Conservation (phyloP, 208 protist species). For the Entamoeba moshkovskii region DNA sequence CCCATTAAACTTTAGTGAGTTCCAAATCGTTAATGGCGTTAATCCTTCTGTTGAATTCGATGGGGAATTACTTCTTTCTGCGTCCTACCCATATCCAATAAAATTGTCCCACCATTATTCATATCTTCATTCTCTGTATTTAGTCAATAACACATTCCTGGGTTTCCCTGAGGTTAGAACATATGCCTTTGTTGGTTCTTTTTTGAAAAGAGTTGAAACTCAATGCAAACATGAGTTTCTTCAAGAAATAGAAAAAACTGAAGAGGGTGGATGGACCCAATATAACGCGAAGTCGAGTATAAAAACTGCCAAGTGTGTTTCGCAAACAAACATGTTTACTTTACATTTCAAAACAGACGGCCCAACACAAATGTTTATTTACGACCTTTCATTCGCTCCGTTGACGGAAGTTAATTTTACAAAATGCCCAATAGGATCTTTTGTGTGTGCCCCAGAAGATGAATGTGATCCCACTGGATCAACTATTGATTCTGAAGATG, state of each 20-base stretch:
- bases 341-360: not conserved
- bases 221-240: not conserved
- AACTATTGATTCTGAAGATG: not conserved
- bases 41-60: not conserved
- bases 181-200: not conserved
- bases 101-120: not conserved
- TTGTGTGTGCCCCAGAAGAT: not conserved
- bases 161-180: not conserved
- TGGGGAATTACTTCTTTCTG: not conserved
- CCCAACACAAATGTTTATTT: not conserved
- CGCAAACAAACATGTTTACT: not conserved
- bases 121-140: not conserved
- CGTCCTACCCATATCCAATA: not conserved
- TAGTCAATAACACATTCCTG: not conserved
- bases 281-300: not conserved
- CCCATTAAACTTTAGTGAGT: not conserved
- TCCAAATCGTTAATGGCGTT: not conserved
- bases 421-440: not conserved
- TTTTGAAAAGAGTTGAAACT: not conserved
- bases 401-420: not conserved
- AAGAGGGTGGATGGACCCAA: not conserved
- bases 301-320: not conserved
- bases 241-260: not conserved
- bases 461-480: not conserved
- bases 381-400: not conserved